These are phyloP conservation scores for Solanum boliviense DNA, from an alignment of 257 asterid species.

Conservation along the genomic window DNA sequence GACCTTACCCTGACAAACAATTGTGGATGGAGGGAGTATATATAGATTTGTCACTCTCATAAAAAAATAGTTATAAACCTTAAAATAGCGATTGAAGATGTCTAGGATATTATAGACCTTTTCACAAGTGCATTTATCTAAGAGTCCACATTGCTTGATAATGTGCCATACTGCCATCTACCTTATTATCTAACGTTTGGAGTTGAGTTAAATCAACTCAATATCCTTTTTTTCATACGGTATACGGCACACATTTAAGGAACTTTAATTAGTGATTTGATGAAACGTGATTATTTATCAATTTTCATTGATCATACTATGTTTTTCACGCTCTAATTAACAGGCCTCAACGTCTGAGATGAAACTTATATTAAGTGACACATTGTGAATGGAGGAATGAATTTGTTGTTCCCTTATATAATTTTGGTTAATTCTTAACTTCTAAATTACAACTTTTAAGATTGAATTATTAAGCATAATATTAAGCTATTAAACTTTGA, in stretches of 20 bases:
- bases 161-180: neutral
- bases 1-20: no score
- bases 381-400: neutral
- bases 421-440: neutral
- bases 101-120: neutral
- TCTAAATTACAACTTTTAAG: neutral
- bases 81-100: neutral
- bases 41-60: no score
- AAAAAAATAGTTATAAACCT: no score
- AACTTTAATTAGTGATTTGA: neutral
- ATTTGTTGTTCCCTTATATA: neutral
- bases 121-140: neutral
- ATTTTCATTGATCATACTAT: neutral
- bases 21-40: no score
- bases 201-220: neutral
- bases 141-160: neutral
- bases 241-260: fast-evolving
- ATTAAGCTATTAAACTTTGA: neutral
- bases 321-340: neutral
- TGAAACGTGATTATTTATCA: neutral
- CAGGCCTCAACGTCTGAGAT: neutral
- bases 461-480: neutral
- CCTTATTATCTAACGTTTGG: neutral
- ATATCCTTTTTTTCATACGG: neutral
- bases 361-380: neutral